phyloP scores from a whole-genome alignment of 2,329 filamentous ascomycete genomes.

The Orbilia ellipsospora region DNA sequence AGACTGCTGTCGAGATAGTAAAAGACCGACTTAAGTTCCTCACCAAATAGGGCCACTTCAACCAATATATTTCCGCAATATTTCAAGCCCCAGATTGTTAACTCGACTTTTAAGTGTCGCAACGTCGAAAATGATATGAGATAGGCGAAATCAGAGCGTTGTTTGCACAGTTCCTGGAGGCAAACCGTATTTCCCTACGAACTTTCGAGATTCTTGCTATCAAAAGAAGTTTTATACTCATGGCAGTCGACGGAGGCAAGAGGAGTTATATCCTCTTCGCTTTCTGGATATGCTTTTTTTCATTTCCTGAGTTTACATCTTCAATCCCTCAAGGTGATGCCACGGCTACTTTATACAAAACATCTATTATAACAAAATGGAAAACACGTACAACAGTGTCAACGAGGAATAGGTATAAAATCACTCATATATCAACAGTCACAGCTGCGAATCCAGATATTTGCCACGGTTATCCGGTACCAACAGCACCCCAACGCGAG shows the following conservation, averaged over 20 bases:
- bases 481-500: conserved; percentile 1
- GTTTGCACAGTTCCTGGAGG: too few species aligned
- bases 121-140: too few species aligned
- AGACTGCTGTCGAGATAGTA: too few species aligned
- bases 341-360: conserved; percentile 18
- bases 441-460: conserved; percentile 6
- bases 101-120: too few species aligned
- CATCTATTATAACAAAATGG: conserved; percentile 12
- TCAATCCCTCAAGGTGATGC: conserved; percentile 17
- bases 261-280: not conserved
- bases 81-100: too few species aligned
- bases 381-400: conserved; percentile 10
- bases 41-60: too few species aligned
- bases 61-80: too few species aligned
- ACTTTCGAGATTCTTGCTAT: not conserved
- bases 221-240: not conserved
- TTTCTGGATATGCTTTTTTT: not conserved
- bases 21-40: too few species aligned
- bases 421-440: conserved; percentile 23
- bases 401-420: conserved; percentile 9
- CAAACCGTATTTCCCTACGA: not conserved
- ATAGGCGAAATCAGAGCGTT: too few species aligned
- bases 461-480: conserved; percentile 13
- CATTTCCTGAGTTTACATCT: not conserved
- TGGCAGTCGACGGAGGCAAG: conserved; percentile 2